phyloP scores from a whole-genome alignment of 257 asterid species.

The Paulownia fortunei region DNA sequence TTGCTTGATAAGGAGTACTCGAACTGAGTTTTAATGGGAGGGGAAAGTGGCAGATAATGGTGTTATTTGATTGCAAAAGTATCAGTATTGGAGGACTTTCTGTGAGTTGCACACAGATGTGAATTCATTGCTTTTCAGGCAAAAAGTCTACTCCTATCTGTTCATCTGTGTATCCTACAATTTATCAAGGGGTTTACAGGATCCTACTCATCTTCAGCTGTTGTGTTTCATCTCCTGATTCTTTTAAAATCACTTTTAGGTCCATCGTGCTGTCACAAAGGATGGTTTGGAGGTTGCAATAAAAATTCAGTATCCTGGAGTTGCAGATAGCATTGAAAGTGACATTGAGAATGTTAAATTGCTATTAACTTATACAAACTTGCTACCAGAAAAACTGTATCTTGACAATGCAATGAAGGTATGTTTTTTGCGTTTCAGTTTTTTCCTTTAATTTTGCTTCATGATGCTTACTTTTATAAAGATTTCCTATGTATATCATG shows the following conservation, averaged over 20 bases:
- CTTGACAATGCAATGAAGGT: constrained; percentile 98
- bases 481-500: neutral
- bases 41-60: neutral
- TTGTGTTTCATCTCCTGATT: constrained; percentile 17
- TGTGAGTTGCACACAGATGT: neutral
- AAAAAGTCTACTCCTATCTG: neutral
- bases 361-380: constrained; percentile 77
- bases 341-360: constrained; percentile 92
- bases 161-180: constrained; percentile 14
- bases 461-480: constrained; percentile 24
- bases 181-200: constrained; percentile 16
- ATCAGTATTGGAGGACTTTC: constrained; percentile 3
- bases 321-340: constrained; percentile 98
- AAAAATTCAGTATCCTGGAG: constrained; percentile 99
- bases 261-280: constrained; percentile 81
- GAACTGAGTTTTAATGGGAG: neutral
- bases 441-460: constrained; percentile 9
- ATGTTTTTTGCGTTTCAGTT: constrained; percentile 16
- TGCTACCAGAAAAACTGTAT: constrained; percentile 79
- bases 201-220: constrained; percentile 26
- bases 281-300: constrained; percentile 89
- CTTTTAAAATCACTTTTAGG: constrained; percentile 53
- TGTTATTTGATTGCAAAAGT: neutral
- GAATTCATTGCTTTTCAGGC: constrained; percentile 2
- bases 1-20: neutral